Base-by-base conservation (phyloP, 1,139 yeast species). In the Nematodospora anomalae region DNA sequence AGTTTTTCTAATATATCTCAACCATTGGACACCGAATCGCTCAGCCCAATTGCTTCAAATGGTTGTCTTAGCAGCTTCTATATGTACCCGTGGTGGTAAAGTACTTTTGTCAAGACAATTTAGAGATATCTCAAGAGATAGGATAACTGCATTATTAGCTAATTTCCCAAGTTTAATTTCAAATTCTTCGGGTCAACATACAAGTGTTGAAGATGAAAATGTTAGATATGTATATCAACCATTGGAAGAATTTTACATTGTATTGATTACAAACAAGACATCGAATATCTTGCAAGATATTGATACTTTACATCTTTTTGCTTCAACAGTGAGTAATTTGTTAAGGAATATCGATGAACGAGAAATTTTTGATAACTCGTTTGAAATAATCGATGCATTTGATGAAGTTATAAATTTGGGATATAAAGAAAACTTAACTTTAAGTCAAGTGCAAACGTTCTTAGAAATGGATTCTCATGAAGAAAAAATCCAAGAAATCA, bases 381-480 rank as follows among this genome's bases (percentile, higher is more conserved):
- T 90, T 64, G 96, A 89, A 53, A 80, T 94, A 46, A 68, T 92
- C 51, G 78, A 86, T 54, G 95, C 97, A 2, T 92, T 94, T 57
- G 98, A 94, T 60, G 98, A 94, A 64, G 86, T 92, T 41, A 80
- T 92, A 50, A 81, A 81, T 38, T 71, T 87, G 64, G 99, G 98
- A 11, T 89, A 83, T 67, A 81, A 88, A 52, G 99, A 94, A 61
- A 86, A 88, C 60, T 70, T 92, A 50, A 80, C 94, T 1, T 60
- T 85, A 49, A 64, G 81, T 39, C 98, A 92, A 67, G 88, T 94
- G 46, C 81, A 80, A 60, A 86, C 95, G 11, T 92, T 87, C 65
- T 72, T 94, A 64, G 94, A 89, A 58, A 92, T 94, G 98, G 97
- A 94, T 64, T 85, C 96, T 27, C 97, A 92, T 57, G 98, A 94